Conservation (phyloP, 192 early-diverging fungal genomes). For the Backusella psychrophila region DNA sequence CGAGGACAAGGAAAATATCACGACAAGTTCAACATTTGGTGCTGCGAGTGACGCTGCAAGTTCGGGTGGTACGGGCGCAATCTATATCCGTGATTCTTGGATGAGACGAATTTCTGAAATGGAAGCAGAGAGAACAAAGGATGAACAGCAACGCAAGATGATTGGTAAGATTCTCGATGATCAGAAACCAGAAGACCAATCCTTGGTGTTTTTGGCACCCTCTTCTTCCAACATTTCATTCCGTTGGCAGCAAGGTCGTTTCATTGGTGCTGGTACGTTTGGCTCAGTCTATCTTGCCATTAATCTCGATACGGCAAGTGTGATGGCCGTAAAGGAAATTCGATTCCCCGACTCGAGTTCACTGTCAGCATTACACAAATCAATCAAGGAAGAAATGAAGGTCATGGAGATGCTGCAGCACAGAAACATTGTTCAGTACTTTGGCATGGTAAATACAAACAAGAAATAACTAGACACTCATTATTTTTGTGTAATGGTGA, state of each 20-base stretch:
- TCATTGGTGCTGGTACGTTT: constrained; percentile 84
- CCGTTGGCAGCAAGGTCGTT: constrained; percentile 83
- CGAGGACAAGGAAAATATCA: constrained; percentile 31
- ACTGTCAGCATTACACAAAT: constrained; percentile 57
- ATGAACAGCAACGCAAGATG: constrained; percentile 51
- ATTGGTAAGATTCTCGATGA: constrained; percentile 81
- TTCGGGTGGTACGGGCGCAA: constrained; percentile 8
- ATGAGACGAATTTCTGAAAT: constrained; percentile 50
- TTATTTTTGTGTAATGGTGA: not conserved
- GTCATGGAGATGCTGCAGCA: constrained; percentile 89
- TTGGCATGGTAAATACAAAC: constrained; percentile 56
- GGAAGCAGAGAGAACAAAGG: constrained; percentile 48
- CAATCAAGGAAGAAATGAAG: constrained; percentile 88
- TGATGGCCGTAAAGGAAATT: constrained; percentile 95
- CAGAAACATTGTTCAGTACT: constrained; percentile 88
- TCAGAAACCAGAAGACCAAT: constrained; percentile 74
- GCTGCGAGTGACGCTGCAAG: constrained; percentile 19
- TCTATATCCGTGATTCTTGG: constrained; percentile 48
- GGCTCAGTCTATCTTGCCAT: constrained; percentile 85
- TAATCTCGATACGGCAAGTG: constrained; percentile 77
- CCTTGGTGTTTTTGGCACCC: constrained; percentile 72
- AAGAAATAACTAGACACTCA: not conserved
- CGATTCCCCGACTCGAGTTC: constrained; percentile 72
- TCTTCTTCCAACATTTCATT: constrained; percentile 78
- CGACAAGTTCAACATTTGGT: constrained; percentile 34